phyloP scores from a whole-genome alignment of 257 asterid species.

The Solanum gracilifrons region DNA sequence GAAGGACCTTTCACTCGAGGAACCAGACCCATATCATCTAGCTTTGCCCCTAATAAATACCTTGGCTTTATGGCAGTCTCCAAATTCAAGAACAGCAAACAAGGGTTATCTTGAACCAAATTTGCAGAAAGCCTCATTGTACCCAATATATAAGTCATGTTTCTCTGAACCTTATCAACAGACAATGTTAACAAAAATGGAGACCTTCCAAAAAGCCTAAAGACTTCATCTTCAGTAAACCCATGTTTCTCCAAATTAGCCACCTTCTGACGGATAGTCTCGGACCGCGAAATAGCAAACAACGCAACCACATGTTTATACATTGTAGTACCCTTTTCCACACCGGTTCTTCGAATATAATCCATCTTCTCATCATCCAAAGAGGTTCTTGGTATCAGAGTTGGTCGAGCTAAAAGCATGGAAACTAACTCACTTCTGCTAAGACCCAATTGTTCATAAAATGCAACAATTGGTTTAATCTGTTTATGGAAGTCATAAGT shows the following conservation, averaged over 20 bases:
- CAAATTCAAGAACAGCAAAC: constrained; percentile 40
- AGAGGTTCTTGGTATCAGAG: constrained; percentile 49
- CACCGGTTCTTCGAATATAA: constrained; percentile 50
- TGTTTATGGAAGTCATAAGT: constrained; percentile 52
- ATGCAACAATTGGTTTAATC: constrained; percentile 45
- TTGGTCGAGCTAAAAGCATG: constrained; percentile 64
- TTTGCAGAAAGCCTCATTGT: constrained; percentile 53
- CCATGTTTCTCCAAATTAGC: constrained; percentile 61
- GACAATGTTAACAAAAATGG: constrained; percentile 63
- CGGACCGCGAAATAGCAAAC: constrained; percentile 56
- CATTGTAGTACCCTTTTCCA: constrained; percentile 44
- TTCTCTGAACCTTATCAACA: constrained; percentile 61
- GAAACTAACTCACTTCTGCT: constrained; percentile 38
- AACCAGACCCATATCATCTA: constrained; percentile 58
- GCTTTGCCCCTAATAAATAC: constrained; percentile 41
- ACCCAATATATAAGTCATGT: constrained; percentile 61
- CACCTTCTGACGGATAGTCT: constrained; percentile 59
- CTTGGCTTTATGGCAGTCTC: constrained; percentile 59
- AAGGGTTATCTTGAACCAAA: constrained; percentile 32
- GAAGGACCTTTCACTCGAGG: constrained; percentile 53
- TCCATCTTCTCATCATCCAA: constrained; percentile 51
- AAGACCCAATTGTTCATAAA: constrained; percentile 53
- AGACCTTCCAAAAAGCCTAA: constrained; percentile 46
- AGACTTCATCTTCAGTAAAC: constrained; percentile 47
- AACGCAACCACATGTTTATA: constrained; percentile 62